Conservation (phyloP, 1,284 basidiomycete species). For the Mycosarcoma maydis region DNA sequence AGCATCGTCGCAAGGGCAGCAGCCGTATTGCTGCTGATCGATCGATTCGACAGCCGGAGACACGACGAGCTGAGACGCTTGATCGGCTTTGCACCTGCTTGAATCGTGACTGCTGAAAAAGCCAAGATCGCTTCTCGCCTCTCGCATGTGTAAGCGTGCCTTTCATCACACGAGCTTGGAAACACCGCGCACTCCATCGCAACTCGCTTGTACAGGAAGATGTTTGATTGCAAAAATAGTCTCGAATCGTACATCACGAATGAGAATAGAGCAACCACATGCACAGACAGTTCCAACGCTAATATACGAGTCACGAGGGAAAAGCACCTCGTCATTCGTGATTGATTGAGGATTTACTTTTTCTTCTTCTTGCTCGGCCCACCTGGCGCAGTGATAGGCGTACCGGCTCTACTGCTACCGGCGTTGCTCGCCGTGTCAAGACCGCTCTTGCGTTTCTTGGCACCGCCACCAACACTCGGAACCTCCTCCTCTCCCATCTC, state of each 20-base stretch:
- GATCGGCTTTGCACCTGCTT: conserved; percentile 16
- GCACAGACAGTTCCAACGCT: no score
- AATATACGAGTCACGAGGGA: background rate
- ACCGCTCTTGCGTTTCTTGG: conserved; percentile 16
- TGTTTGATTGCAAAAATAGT: no score
- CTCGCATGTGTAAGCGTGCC: no score
- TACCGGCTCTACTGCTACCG: conserved; percentile 23
- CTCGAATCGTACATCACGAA: no score
- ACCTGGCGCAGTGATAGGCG: conserved; percentile 7
- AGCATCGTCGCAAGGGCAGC: conserved; percentile 14
- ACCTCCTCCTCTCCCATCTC: conserved; percentile 70
- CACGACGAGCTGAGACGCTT: background rate
- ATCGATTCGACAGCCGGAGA: conserved; percentile 5
- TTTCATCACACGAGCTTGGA: no score
- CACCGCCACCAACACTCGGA: conserved; percentile 3
- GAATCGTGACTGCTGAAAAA: no score
- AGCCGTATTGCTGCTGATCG: conserved; percentile 16
- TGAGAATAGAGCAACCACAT: no score
- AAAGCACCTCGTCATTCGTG: background rate
- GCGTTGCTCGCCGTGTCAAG: conserved; percentile 29
- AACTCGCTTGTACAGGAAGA: no score
- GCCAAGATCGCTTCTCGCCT: no score
- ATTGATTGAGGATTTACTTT: conserved; percentile 12
- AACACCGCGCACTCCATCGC: no score
- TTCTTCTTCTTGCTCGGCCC: conserved; percentile 31